Evolutionary conservation across 2,329 filamentous ascomycete genomes (phyloP), one percentile per base, ranked within the genome.

Genomic region (Epichloe hybrida): DNA sequence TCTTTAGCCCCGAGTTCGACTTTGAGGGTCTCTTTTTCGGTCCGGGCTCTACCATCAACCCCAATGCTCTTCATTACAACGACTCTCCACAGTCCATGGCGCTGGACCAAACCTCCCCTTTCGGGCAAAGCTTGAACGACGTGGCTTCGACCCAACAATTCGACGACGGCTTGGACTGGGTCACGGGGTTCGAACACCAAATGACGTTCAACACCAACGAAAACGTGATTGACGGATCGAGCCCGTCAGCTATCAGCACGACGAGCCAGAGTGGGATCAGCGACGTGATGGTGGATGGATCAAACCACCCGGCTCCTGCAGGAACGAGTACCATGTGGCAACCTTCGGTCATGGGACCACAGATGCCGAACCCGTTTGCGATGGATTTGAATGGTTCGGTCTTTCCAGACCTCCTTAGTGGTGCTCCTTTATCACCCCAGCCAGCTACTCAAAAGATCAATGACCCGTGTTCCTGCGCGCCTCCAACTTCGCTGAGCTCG

Each of bases 211-310:
- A 75, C 59, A 70, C 73, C 50, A 85, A 84, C 60, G 89, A 95
- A 59, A 84, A 83, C 57, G 88, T 87, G 31, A 79, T 96, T 50
- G 91, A 95, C 60, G 89, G 86, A 53, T 97, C 93, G 11, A 97
- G 93, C 13, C 93, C 93, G 15, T 97, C 93, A 8, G 89, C 89
- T 45, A 91, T 97, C 66, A 97, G 91, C 71, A 95, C 88, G 42
- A 88, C 87, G 53, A 97, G 90, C 68, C 90, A 94, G 62, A 91
- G 86, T 64, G 87, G 84, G 48, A 86, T 90, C 66, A 94, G 88
- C 67, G 93, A 97, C 64, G 81, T 89, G 53, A 89, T 95, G 84
- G 74, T 93, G 52, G 89, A 96, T 66, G 88, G 87, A 53, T 80
- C 80, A 38, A 84, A 83, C 65, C 81, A 83, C 57, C 74, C 77